Evolutionary conservation across 306 rosid species (phyloP).

Genomic region (Cyclanthera cordifolia): DNA sequence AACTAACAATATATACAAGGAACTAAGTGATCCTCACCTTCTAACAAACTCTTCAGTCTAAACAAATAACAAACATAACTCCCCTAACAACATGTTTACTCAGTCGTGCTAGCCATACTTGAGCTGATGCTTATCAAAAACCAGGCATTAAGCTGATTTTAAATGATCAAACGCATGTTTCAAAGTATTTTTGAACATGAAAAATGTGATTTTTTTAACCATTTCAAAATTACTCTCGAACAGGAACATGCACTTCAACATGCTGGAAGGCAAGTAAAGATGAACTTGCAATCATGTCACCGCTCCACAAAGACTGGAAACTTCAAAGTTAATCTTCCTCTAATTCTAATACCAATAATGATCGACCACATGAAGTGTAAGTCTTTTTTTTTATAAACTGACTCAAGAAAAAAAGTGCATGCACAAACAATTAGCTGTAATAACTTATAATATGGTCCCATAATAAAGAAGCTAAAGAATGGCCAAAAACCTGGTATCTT

Average conservation of each 20-base stretch:
- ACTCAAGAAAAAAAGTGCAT: neutral
- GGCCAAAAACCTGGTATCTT: slow-evolving; percentile 71
- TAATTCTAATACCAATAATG: neutral
- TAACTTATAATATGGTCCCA: neutral
- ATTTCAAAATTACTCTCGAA: no score
- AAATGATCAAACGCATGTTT: no score
- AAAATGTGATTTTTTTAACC: no score
- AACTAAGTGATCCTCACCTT: no score
- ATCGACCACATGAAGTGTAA: neutral
- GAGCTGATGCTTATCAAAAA: no score
- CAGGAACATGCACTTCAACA: neutral
- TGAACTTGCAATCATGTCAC: neutral
- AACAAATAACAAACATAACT: no score
- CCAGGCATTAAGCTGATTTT: no score
- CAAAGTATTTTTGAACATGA: no score
- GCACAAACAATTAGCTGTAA: neutral
- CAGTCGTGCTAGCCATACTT: no score
- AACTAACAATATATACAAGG: no score
- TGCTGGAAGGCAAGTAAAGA: neutral
- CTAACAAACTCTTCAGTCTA: no score
- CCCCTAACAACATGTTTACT: no score
- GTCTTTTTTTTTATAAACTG: neutral
- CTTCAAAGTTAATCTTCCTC: neutral
- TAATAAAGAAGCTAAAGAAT: slow-evolving; percentile 14
- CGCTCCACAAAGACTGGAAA: neutral